Percentiles rank a stretch among this genome's conserved stretches.
These are phyloP conservation scores for Leccinum incarnatum DNA, from an alignment of 768 basidiomycete species.

Conservation along the genomic window DNA sequence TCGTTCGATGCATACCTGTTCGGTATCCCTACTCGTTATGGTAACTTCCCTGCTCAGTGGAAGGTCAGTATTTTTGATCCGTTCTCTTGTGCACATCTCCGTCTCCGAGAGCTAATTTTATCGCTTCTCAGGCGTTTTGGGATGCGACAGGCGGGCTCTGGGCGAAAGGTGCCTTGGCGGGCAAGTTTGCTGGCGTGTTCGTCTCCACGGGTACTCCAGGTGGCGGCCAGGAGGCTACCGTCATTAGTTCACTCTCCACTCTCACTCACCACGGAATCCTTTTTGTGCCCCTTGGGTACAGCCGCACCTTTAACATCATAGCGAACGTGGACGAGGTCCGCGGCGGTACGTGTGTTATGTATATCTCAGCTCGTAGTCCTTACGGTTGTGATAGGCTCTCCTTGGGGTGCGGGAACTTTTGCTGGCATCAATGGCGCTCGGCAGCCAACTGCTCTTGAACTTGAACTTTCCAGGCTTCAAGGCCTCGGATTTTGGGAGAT, in stretches of 20 bases:
- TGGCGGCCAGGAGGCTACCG: conserved; percentile 76
- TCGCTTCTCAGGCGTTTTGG: conserved; percentile 57
- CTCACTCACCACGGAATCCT: conserved; percentile 71
- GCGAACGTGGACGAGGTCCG: conserved; percentile 47
- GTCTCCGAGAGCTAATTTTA: conserved; percentile 5
- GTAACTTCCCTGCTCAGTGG: conserved; percentile 77
- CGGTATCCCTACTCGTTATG: conserved; percentile 80
- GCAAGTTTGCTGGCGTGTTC: conserved; percentile 76
- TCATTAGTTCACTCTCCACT: conserved; percentile 50
- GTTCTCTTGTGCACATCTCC: background rate
- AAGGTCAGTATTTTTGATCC: conserved; percentile 44
- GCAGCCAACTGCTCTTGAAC: conserved; percentile 48
- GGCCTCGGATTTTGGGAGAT: conserved; percentile 51
- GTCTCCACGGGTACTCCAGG: conserved; percentile 71
- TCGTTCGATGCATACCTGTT: conserved; percentile 71
- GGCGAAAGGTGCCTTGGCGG: conserved; percentile 54
- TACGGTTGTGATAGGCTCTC: conserved; percentile 47
- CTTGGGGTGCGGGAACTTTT: conserved; percentile 75
- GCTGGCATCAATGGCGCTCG: conserved; percentile 47
- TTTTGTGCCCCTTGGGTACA: conserved; percentile 73
- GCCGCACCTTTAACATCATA: conserved; percentile 41
- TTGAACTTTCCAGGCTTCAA: conserved; percentile 49
- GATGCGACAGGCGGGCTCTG: conserved; percentile 72
- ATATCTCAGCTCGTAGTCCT: background rate
- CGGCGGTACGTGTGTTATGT: conserved; percentile 46